Base-by-base conservation (phyloP, 116 monocot genomes). In the Phalaenopsis hybrid region DNA sequence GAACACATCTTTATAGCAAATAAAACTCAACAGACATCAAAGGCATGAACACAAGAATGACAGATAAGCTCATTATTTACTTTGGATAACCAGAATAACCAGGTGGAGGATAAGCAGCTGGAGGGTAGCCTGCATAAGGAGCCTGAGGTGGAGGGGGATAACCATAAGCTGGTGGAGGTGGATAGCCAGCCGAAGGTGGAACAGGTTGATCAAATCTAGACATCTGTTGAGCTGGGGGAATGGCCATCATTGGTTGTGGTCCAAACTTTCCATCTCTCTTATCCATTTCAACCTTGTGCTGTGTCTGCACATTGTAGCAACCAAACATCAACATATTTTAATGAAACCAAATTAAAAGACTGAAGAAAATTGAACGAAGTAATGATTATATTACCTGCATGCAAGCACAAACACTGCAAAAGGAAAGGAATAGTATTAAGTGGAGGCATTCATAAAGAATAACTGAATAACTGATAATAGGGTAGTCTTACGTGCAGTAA, bases 251-350 rank as follows among this genome's bases (percentile, higher is more conserved):
- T 0, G 84, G 31, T 21, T 65, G 86, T 4, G 91, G 91, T n/a
- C 91, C 91, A 74, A 91, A 91, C 74, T 83, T 91, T 4, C 88
- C 91, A 76, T 91, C 91, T 77, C 91, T 86, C 83, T 91, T 91
- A 48, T 91, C 91, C 88, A 91, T 85, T 84, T 91, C 91, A 8
- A 91, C 57, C 83, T 91, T 91, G 57, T 91, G 91, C 41, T 91
- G 91, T 81, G 88, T 91, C 88, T 91, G 87, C 81, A 85, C 12
- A 73, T 49, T 21, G 51, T 15, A 52, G 20, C 49, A 79, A 45
- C 18, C 75, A 75, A 75, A 46, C 17, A 28, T 18, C 17, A 67
- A 77, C 6, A 73, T 73, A 43, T 8, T 33, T 57, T 48, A 44
- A 68, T 18, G 4, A 82, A 8, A 34, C 12, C 44, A 4, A 79